Conservation (phyloP, 2,329 filamentous ascomycete species). For the Penicillium occitanis region DNA sequence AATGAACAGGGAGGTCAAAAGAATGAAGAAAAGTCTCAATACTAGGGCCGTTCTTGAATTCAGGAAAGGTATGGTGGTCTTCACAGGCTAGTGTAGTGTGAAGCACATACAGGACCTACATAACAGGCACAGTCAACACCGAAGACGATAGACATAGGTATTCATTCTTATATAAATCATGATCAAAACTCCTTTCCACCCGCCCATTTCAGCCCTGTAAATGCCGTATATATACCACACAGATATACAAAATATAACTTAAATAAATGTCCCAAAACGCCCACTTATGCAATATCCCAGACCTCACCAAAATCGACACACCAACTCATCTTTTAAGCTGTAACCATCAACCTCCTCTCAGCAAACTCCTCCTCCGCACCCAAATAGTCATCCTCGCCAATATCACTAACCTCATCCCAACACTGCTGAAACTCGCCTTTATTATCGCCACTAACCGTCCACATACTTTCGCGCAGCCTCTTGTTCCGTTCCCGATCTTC, state of each 20-base stretch:
- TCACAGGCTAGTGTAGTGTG: too few species aligned
- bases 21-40: too few species aligned
- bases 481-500: constrained; percentile 96
- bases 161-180: background rate
- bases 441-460: constrained; percentile 71
- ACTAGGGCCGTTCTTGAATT: too few species aligned
- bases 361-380: constrained; percentile 71
- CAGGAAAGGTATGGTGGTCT: too few species aligned
- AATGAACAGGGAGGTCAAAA: too few species aligned
- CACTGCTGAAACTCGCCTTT: constrained; percentile 74
- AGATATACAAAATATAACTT: background rate
- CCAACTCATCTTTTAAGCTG: constrained; percentile 19
- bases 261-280: constrained; percentile 3
- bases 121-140: background rate
- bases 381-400: constrained; percentile 82
- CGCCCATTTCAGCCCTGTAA: background rate
- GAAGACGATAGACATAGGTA: background rate
- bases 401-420: constrained; percentile 83
- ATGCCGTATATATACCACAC: background rate
- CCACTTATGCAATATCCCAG: constrained; percentile 10
- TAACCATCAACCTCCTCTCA: constrained; percentile 52
- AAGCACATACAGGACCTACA: background rate
- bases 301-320: background rate
- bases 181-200: background rate
- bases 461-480: constrained; percentile 84